A percentile compares a stretch with the other conserved stretches of the same genome.
Conservation (phyloP, 2,329 filamentous ascomycete species). For the Diaporthe ilicicola region DNA sequence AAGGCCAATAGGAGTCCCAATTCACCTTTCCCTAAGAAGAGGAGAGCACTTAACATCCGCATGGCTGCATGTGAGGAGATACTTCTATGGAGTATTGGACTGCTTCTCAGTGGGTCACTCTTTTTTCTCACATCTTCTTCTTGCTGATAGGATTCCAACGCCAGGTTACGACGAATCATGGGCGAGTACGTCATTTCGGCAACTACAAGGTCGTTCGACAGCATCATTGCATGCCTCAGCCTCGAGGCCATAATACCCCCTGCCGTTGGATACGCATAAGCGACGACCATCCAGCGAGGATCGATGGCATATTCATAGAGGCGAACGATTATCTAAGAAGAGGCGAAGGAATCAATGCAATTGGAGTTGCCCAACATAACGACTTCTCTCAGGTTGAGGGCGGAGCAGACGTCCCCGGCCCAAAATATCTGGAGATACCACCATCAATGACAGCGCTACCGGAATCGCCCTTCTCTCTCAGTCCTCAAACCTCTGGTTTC, state of each 20-base stretch:
- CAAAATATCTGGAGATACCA: not conserved
- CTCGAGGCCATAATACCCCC: not conserved
- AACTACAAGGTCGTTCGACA: not conserved
- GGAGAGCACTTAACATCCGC: constrained; percentile 1
- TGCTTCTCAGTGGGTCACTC: not conserved
- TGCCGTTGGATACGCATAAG: constrained; percentile 12
- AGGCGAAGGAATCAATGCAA: not conserved
- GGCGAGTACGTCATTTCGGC: not conserved
- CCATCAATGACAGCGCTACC: not conserved
- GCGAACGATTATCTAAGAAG: not conserved
- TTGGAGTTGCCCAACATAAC: not conserved
- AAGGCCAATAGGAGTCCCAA: not conserved
- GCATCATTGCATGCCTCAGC: not conserved
- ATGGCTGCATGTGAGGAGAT: not conserved
- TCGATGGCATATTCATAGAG: constrained; percentile 14
- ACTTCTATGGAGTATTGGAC: not conserved
- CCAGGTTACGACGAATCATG: not conserved
- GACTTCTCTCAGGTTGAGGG: not conserved
- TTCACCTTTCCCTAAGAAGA: not conserved
- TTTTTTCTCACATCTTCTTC: not conserved
- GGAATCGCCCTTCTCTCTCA: not conserved
- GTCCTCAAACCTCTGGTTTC: not conserved
- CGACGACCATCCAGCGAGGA: not conserved
- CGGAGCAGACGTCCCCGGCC: not conserved
- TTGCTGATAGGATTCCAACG: not conserved